phyloP scores from a whole-genome alignment of 306 rosid species.

The Castanea mollissima region DNA sequence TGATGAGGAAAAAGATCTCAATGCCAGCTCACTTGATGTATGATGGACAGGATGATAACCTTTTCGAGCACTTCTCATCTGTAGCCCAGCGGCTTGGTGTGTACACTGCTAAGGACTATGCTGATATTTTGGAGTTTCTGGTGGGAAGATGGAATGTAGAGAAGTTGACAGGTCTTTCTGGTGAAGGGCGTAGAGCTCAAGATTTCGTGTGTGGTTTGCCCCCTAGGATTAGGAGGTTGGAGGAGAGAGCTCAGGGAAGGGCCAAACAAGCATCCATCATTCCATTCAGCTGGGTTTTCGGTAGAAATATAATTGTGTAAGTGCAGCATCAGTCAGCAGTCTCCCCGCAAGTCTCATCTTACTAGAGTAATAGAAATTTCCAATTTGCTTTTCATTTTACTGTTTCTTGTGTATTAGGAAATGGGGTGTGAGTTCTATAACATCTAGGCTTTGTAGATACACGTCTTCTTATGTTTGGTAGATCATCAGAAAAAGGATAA shows the following conservation, averaged over 20 bases:
- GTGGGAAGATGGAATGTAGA: conserved; percentile 55
- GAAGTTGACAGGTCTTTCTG: conserved; percentile 44
- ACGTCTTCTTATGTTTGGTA: conserved; percentile 1
- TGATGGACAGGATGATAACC: conserved; percentile 45
- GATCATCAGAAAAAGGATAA: background rate
- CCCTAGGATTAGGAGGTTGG: conserved; percentile 45
- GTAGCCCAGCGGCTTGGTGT: conserved; percentile 55
- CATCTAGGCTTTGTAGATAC: conserved; percentile 13
- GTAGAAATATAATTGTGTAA: conserved; percentile 29
- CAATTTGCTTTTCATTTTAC: background rate
- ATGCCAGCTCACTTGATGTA: conserved; percentile 63
- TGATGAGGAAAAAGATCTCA: conserved; percentile 57
- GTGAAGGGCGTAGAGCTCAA: conserved; percentile 46
- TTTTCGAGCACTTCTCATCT: conserved; percentile 43
- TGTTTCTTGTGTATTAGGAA: background rate
- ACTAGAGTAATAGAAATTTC: background rate
- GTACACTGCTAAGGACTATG: conserved; percentile 53
- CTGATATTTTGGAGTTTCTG: conserved; percentile 57
- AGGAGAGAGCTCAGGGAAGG: conserved; percentile 49
- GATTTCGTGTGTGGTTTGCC: conserved; percentile 49
- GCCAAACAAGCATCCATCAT: conserved; percentile 37
- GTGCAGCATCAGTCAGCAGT: background rate
- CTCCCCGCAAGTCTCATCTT: background rate
- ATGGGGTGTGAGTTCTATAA: conserved; percentile 4
- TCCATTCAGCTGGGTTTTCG: conserved; percentile 56